Base-by-base conservation (phyloP, 108 stramenopile species). In the Nitzschia palea region DNA sequence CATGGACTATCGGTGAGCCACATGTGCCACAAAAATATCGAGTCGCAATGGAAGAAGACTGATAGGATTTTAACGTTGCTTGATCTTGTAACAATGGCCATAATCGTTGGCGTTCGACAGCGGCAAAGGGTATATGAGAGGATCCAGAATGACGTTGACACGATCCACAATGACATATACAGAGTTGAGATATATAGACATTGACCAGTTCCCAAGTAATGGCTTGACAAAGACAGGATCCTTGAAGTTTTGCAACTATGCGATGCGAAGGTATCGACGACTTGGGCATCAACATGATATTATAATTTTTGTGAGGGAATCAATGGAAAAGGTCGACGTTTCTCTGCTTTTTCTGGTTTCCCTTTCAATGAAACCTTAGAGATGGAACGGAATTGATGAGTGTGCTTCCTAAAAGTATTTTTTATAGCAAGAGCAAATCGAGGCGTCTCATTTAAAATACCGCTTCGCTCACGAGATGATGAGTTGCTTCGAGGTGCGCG, bases 1-100 rank as follows among this genome's bases (percentile, higher is more conserved):
- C 54, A 55, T 29, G 29, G 5, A 55, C 54, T 5, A 55, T 30
- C 5, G 54, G 30, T 4, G 54, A 55, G 14, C 26, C 28, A 55
- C 54, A 55, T 22, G 54, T 55, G 4, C 6, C 54, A 33, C 54
- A 55, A 30, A 55, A 55, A 28, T 55, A 55, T 20, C 54, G 54
- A 17, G 54, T 55, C 28, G 54, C 31, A 8, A n/a, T 30, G 6
- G 54, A 55, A 33, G 54, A 55, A 14, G 54, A 55, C 22, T 55
- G 54, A n/a, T 55, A 55, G 30, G 54, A 55, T n/a, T 55, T 55
- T 14, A 55, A 14, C 22, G 54, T 55, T 12, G 10, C 4, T 4
- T 10, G 4, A 5, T n/a, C 18, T 30, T 55, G 14, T 20, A 55
- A 9, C 10, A 55, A 4, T 10, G 54, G 54, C 54, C 54, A 55